These are phyloP conservation scores for Ogataea trehaloabstinens DNA, from an alignment of 805 yeast genomes.

Conservation along the genomic window DNA sequence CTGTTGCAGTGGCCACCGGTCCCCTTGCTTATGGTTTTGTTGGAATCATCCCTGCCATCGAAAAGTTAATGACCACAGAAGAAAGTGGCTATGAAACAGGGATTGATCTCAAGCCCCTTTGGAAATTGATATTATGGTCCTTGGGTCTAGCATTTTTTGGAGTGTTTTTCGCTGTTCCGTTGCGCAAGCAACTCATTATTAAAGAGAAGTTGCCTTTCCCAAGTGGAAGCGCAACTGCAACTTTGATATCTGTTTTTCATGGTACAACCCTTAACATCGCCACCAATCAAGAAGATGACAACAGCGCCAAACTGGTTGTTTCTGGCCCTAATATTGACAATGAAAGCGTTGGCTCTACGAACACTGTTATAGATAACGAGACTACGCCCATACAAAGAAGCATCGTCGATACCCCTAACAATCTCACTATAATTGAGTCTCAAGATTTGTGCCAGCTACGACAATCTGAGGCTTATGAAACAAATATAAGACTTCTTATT, in stretches of 20 bases:
- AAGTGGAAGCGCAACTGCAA: constrained; percentile 94
- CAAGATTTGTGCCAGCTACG: constrained; percentile 30
- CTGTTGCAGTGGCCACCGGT: constrained; percentile 97
- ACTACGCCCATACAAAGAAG: not conserved
- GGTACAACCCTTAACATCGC: constrained; percentile 51
- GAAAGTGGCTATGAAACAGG: constrained; percentile 64
- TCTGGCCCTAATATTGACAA: not conserved
- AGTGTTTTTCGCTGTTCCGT: constrained; percentile 89
- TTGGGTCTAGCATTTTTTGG: constrained; percentile 90
- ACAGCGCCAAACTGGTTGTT: not conserved
- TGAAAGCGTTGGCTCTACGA: not conserved
- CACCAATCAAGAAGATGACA: constrained; percentile 23
- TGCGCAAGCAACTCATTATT: constrained; percentile 83
- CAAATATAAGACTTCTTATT: constrained; percentile 59
- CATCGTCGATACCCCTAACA: constrained; percentile 13
- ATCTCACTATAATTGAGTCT: constrained; percentile 33
- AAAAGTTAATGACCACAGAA: constrained; percentile 72
- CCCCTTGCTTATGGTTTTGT: constrained; percentile 94
- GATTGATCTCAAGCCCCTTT: constrained; percentile 33
- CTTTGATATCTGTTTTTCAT: constrained; percentile 83
- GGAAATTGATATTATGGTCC: constrained; percentile 76
- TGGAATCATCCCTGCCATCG: constrained; percentile 95
- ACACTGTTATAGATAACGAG: not conserved
- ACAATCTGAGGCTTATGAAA: constrained; percentile 37
- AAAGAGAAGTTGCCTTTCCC: constrained; percentile 89